Conservation (phyloP, 2,329 filamentous ascomycete species). For the Chaetothyriales sp. region DNA sequence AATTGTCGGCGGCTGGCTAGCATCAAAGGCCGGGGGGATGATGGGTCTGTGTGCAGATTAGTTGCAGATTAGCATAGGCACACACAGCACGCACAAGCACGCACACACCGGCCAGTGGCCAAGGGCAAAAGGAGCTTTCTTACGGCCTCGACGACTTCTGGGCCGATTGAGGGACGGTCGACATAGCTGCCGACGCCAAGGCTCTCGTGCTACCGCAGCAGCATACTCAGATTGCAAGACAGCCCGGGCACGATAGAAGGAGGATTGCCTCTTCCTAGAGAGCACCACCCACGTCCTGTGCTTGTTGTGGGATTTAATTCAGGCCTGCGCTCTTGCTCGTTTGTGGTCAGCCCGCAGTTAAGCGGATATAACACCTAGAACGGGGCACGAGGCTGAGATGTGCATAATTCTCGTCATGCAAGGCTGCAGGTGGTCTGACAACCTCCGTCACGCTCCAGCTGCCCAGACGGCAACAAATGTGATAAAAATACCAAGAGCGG, state of each 20-base stretch:
- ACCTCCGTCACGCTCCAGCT: too few relatives aligned
- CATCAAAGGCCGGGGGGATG: conserved; percentile 69
- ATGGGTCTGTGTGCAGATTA: conserved; percentile 41
- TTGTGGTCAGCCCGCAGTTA: not conserved
- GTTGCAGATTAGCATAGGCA: not conserved
- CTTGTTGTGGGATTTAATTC: not conserved
- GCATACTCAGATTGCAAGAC: not conserved
- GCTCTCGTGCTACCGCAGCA: not conserved
- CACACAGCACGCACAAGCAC: too few relatives aligned
- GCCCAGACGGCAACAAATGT: too few relatives aligned
- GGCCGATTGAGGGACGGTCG: not conserved
- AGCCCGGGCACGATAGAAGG: not conserved
- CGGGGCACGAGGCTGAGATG: not conserved
- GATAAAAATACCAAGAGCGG: too few relatives aligned
- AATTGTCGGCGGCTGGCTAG: conserved; percentile 77
- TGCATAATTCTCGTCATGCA: too few relatives aligned
- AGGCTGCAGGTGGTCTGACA: too few relatives aligned
- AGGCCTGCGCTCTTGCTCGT: not conserved
- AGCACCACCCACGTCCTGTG: not conserved
- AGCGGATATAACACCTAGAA: not conserved
- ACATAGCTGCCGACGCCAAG: not conserved
- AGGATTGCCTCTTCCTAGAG: not conserved
- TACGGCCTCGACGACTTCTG: not conserved
- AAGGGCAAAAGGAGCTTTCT: not conserved
- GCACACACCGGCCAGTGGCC: too few relatives aligned